These are phyloP conservation scores for Leishmania tropica DNA, from an alignment of 208 protist genomes.

Conservation along the genomic window DNA sequence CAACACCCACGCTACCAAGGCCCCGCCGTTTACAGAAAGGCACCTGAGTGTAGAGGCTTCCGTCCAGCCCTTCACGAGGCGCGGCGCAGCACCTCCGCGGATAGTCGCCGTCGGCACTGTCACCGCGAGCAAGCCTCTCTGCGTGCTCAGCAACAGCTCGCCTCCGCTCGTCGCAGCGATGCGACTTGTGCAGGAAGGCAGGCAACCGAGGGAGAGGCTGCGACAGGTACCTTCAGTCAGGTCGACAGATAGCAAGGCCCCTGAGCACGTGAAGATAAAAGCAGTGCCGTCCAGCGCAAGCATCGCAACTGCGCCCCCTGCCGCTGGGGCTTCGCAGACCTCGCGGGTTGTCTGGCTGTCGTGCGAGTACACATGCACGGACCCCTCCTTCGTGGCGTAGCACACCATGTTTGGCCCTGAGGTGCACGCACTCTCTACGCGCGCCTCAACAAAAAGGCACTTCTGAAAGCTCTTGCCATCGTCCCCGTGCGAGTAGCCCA, in stretches of 20 bases:
- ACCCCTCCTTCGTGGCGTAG: conserved; percentile 8
- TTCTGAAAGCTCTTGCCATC: background rate
- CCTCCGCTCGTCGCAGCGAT: background rate
- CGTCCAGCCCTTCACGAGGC: conserved; percentile 22
- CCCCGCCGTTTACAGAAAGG: conserved; percentile 2
- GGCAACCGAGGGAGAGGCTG: background rate
- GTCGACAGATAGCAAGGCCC: conserved; percentile 11
- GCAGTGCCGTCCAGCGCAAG: conserved; percentile 4
- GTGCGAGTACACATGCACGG: conserved; percentile 17
- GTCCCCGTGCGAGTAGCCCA: conserved; percentile 10
- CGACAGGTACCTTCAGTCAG: conserved; percentile 6
- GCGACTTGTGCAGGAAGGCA: background rate
- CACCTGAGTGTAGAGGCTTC: conserved; percentile 15
- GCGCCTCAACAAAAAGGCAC: conserved; percentile 4
- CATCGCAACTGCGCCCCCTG: background rate
- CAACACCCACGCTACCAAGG: conserved; percentile 16
- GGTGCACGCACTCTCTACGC: background rate
- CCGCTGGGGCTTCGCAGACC: conserved; percentile 4
- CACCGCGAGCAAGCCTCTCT: conserved; percentile 11
- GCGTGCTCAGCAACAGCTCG: conserved; percentile 13
- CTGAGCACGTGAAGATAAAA: conserved; percentile 11
- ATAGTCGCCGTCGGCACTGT: background rate
- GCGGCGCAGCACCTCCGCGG: background rate
- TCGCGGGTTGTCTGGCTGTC: conserved; percentile 1
- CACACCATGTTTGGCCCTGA: conserved; percentile 3